A percentile compares a stretch with the other conserved stretches of the same genome.
These are phyloP conservation scores for Termitomyces sp. DNA, from an alignment of 1,284 basidiomycete genomes.

Conservation along the genomic window DNA sequence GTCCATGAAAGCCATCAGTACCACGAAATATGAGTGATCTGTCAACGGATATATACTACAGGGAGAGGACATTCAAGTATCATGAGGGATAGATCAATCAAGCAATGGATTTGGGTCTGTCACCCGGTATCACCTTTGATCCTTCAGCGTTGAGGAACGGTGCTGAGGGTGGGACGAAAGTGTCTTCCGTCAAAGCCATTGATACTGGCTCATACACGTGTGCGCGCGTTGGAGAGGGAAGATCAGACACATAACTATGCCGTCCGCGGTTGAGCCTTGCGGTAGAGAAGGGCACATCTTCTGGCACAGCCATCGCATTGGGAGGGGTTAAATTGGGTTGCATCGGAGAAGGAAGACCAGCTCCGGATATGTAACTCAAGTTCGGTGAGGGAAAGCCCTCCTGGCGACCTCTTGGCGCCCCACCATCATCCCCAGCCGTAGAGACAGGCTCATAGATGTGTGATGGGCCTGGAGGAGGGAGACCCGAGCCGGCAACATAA, in stretches of 20 bases:
- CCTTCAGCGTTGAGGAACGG: conserved; percentile 49
- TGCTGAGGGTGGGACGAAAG: conserved; percentile 62
- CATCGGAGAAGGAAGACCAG: conserved; percentile 4
- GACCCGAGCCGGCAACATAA: conserved; percentile 31
- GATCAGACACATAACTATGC: conserved; percentile 28
- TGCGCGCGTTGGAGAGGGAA: conserved; percentile 22
- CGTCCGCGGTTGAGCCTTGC: conserved; percentile 44
- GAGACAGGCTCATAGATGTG: conserved; percentile 44
- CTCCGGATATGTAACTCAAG: conserved; percentile 3
- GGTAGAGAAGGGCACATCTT: conserved; percentile 22
- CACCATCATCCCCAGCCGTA: conserved; percentile 2
- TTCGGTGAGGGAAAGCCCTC: conserved; percentile 1
- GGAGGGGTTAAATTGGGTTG: conserved; percentile 3
- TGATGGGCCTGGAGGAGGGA: conserved; percentile 22
- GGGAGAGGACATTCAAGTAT: background rate
- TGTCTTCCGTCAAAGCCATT: conserved; percentile 71
- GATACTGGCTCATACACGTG: conserved; percentile 67
- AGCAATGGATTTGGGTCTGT: conserved; percentile 37
- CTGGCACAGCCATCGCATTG: background rate
- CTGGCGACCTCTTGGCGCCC: background rate
- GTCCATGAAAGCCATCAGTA: conserved; percentile 12
- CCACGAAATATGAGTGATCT: conserved; percentile 10
- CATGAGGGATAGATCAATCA: conserved; percentile 15
- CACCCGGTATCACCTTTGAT: conserved; percentile 26
- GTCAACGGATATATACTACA: conserved; percentile 11